phyloP scores from a whole-genome alignment of 2,329 filamentous ascomycete genomes.

The Laburnicola sp. region DNA sequence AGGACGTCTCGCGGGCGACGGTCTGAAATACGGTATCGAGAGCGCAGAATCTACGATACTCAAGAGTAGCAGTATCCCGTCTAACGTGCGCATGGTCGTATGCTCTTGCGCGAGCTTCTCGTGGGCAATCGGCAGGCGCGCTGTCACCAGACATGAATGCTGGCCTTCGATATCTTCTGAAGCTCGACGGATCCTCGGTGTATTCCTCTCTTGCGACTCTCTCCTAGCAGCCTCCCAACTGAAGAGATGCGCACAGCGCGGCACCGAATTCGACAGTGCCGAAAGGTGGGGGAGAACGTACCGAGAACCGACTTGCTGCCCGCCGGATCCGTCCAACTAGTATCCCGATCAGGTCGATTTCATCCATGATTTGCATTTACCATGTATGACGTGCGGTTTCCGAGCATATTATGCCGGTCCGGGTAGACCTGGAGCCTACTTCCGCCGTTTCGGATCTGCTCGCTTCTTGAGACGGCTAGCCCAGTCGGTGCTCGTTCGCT shows the following conservation, averaged over 20 bases:
- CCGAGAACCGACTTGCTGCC: neutral
- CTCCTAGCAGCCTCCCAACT: neutral
- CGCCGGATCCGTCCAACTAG: neutral
- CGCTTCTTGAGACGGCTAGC: conserved; percentile 13
- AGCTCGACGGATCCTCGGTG: too few species aligned
- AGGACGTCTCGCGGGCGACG: neutral
- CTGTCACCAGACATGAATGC: conserved; percentile 1
- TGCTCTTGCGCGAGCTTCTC: neutral
- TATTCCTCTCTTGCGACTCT: neutral
- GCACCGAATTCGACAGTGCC: neutral
- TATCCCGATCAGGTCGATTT: neutral
- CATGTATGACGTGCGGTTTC: conserved; percentile 2
- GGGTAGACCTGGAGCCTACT: conserved; percentile 2
- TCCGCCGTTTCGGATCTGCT: conserved; percentile 8
- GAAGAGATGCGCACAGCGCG: neutral
- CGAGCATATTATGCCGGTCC: conserved; percentile 11
- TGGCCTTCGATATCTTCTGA: neutral
- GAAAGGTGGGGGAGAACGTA: neutral
- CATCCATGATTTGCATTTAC: neutral
- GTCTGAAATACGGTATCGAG: conserved; percentile 1
- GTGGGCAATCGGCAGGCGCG: neutral
- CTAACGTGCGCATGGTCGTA: neutral
- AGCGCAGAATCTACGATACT: neutral
- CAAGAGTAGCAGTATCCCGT: neutral
- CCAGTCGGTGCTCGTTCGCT: neutral